These are phyloP conservation scores for Cercospora beticola DNA, from an alignment of 2,329 filamentous ascomycete genomes.

Conservation along the genomic window DNA sequence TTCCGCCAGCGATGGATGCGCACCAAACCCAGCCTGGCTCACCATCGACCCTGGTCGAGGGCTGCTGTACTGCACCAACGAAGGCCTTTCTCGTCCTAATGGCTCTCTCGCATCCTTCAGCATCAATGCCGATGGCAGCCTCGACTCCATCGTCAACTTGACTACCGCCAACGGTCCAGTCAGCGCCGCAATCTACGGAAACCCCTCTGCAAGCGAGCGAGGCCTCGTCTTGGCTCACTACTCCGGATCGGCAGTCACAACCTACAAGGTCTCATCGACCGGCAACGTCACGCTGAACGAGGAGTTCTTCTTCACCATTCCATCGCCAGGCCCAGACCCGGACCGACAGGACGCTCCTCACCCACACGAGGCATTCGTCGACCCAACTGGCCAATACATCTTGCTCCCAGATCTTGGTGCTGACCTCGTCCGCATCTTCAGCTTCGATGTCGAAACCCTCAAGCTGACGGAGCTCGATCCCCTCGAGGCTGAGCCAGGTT, in stretches of 20 bases:
- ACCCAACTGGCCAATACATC: slow-evolving; percentile 42
- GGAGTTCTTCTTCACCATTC: slow-evolving; percentile 34
- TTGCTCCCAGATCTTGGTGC: slow-evolving; percentile 41
- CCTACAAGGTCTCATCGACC: slow-evolving; percentile 51
- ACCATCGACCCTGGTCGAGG: slow-evolving; percentile 53
- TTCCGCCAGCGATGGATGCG: slow-evolving; percentile 51
- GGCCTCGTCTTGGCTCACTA: slow-evolving; percentile 48
- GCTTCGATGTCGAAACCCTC: slow-evolving; percentile 30
- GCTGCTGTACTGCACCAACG: slow-evolving; percentile 61
- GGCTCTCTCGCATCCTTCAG: slow-evolving; percentile 50
- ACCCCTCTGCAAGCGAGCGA: slow-evolving; percentile 33
- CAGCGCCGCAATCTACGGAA: slow-evolving; percentile 43
- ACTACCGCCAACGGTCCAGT: slow-evolving; percentile 44
- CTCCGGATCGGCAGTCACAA: slow-evolving; percentile 40
- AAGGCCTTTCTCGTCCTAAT: slow-evolving; percentile 52
- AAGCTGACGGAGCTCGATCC: slow-evolving; percentile 31
- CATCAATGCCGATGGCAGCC: slow-evolving; percentile 41
- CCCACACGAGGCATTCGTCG: slow-evolving; percentile 39
- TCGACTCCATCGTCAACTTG: slow-evolving; percentile 39
- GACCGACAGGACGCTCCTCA: slow-evolving; percentile 39
- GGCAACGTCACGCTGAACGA: slow-evolving; percentile 45
- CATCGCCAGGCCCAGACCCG: slow-evolving; percentile 33
- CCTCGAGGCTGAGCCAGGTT: slow-evolving; percentile 33
- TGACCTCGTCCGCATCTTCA: slow-evolving; percentile 40
- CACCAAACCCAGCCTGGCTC: slow-evolving; percentile 60